Evolutionary conservation across 1,139 yeast species (phyloP), one percentile per base, ranked within the genome.

Genomic region (Sugiyamaella paludigena): DNA sequence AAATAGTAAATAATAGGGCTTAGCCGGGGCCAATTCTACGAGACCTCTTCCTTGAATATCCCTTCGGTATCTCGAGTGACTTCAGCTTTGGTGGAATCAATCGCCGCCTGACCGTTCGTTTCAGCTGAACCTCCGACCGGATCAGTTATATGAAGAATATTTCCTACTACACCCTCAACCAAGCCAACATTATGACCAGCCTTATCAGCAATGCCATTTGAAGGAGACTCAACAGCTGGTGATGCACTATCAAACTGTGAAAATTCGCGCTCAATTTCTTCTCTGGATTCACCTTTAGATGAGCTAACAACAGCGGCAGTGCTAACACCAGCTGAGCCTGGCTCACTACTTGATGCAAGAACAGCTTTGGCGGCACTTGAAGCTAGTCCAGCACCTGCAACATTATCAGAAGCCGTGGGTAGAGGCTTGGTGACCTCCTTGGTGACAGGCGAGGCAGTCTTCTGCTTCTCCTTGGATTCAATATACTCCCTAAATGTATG

Each of bases 11-110:
- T 24, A 43, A 16, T 36, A 40, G 28, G 36, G 26, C 13, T 16
- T 15, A 33, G 5, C 28, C n/a, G n/a, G n/a, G 3, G 40, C 7
- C 12, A 13, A 10, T 15, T 35, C 24, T 51, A 51, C 15, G 50
- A 48, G 39, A 54, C 48, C 43, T 57, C 58, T 41, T 58, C 60
- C 40, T 48, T 54, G 50, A 57, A 58, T 31, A 58, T 55, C 7
- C 59, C 59, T 28, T 50, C 52, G 1, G 46, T 40, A 19, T 43
- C 46, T 11, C 40, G 45, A 11, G 48, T 28, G n/a, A 40, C 49
- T 12, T 44, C 45, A 10, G 36, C 39, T 26, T 45, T 42, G 32
- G 47, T 40, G 12, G 42, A 40, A 2, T 37, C 36, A 16, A 19
- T 37, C 34, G 9, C n/a, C 29, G 5, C 29, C 45, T 8, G 24